Base-by-base conservation (phyloP, 1,284 basidiomycete genomes). In the Amylostereum areolatum region DNA sequence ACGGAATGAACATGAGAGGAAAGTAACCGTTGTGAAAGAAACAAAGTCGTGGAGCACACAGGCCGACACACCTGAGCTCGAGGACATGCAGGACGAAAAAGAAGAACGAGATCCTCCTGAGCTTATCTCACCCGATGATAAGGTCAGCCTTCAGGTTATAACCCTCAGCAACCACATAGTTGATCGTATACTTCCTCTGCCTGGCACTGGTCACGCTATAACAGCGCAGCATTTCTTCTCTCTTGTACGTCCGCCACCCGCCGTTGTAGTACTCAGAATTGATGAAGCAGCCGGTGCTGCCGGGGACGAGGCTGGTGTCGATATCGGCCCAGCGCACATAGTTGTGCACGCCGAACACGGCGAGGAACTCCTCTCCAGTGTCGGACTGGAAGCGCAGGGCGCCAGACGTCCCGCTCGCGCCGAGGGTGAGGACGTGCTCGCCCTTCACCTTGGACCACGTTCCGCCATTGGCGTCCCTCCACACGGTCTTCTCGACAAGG, bases 271-370 rank as follows among this genome's bases (percentile, higher is more conserved):
- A 73, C 48, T 63, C 41, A 3, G 57, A 56, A 31, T 62, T 59
- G 48, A 70, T 56, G 31, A 52, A 41, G 5, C 62, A 43, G 5
- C 54, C 65, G 1, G 67, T 68, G 29, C 65, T 35, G 3, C 47
- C 45, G 4, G 49, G 9, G 1, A 32, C 32, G 41, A 68, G 59
- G 50, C 62, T 55, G 9, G 63, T 60, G 47, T 66, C 59, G 47
- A 71, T 58, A 52, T 72, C 71, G 50, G 63, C 57, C 71, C 72
- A 73, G 24, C 64, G 59, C 52, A 61, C 62, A 56, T 65, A 64
- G 61, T 69, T 67, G 61, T 74, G 67, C 25, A 73, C 62, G 1
- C 73, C 72, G 25, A 72, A 24, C 7, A 61, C 59, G 49, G 68
- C 52, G 45, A 67, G 48, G 58, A 68, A 65, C 18, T 45, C 52